A percentile compares a stretch with the other conserved stretches of the same genome.
Evolutionary conservation across 495 filamentous ascomycete genomes (phyloP).

Genomic region (Tricharina praecox): DNA sequence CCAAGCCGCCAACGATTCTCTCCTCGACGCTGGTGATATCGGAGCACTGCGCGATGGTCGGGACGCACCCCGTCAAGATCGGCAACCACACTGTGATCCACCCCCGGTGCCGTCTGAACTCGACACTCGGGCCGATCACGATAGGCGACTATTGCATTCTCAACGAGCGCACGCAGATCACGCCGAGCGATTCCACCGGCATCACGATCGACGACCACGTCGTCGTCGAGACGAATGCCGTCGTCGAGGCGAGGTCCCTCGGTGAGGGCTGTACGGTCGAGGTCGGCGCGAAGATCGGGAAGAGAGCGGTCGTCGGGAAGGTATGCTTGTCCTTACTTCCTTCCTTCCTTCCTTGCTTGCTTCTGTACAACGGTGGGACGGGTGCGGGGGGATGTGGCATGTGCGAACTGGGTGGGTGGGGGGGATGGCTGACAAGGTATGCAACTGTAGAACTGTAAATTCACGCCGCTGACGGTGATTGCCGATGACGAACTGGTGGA

Average conservation of each 20-base stretch:
- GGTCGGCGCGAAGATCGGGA: conserved; percentile 42
- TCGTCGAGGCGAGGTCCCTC: conserved; percentile 45
- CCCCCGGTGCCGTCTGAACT: conserved; percentile 56
- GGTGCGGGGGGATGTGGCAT: neutral
- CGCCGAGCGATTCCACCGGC: conserved; percentile 30
- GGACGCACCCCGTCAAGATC: conserved; percentile 54
- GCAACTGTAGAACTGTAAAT: conserved; percentile 37
- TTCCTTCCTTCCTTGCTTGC: too few relatives aligned
- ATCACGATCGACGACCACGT: conserved; percentile 38
- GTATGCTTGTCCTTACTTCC: too few relatives aligned
- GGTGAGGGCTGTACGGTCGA: conserved; percentile 49
- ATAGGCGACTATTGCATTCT: conserved; percentile 62
- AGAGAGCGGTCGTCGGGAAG: conserved; percentile 47
- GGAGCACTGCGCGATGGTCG: conserved; percentile 55
- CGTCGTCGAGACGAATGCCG: conserved; percentile 42
- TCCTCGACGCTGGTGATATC: conserved; percentile 55
- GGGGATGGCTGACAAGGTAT: neutral
- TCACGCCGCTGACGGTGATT: conserved; percentile 36
- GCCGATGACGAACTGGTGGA: conserved; percentile 37
- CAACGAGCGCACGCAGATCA: conserved; percentile 52
- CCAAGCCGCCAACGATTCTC: conserved; percentile 52
- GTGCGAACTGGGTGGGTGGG: neutral
- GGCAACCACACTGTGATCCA: conserved; percentile 61
- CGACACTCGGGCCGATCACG: conserved; percentile 48
- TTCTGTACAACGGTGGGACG: too few relatives aligned